Conservation (phyloP, 2,329 filamentous ascomycete species). For the Cadophora luteo-olivacea region DNA sequence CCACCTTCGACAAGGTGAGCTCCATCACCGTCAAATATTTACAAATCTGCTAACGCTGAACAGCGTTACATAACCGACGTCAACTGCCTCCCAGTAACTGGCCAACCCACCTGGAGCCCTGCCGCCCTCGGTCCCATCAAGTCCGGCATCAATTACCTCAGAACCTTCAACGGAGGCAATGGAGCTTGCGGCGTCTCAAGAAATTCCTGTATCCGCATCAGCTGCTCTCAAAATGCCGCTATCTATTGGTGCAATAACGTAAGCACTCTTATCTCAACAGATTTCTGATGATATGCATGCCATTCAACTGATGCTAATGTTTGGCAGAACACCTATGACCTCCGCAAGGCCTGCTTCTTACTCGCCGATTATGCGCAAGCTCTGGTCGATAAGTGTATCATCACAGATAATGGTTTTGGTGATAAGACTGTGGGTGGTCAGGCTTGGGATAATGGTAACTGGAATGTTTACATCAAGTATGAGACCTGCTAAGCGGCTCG, state of each 20-base stretch:
- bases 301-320: too few relatives aligned
- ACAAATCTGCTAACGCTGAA: background rate
- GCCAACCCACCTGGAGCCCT: background rate
- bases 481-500: too few relatives aligned
- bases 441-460: background rate
- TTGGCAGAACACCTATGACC: background rate
- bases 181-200: background rate
- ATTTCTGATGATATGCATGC: too few relatives aligned
- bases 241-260: background rate
- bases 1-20: background rate
- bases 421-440: background rate
- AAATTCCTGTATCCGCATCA: background rate
- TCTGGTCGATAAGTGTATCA: background rate
- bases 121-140: background rate
- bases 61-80: background rate
- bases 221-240: background rate
- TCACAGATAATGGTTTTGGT: background rate
- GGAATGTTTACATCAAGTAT: background rate
- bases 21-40: background rate
- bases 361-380: background rate
- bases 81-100: background rate
- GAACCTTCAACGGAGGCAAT: background rate
- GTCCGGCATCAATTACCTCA: background rate
- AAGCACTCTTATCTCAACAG: too few relatives aligned
- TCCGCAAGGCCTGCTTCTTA: background rate